These are phyloP conservation scores for Podila epigama DNA, from an alignment of 192 early-diverging fungal genomes.

Conservation along the genomic window DNA sequence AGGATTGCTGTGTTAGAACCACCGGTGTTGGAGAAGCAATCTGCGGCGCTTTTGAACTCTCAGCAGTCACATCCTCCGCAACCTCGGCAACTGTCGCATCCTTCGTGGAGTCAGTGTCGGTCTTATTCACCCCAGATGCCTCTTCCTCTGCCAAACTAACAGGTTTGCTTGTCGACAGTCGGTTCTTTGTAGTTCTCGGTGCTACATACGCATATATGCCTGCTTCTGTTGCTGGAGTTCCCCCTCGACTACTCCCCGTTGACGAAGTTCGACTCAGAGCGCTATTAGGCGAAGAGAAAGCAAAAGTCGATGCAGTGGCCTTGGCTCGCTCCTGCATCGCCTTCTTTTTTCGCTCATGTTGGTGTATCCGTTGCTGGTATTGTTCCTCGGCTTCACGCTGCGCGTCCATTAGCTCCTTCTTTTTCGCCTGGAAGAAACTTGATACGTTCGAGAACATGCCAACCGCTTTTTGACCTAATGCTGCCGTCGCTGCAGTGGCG, in stretches of 20 bases:
- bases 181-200: not conserved
- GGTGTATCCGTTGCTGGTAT: conserved; percentile 39
- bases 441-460: conserved; percentile 57
- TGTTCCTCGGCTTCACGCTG: conserved; percentile 53
- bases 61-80: not conserved
- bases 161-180: too few species aligned
- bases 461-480: conserved; percentile 55
- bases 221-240: too few species aligned
- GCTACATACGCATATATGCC: too few species aligned
- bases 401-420: conserved; percentile 53
- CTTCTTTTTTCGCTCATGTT: conserved; percentile 38
- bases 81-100: too few species aligned
- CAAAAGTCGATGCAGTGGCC: conserved; percentile 42
- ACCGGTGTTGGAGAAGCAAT: conserved; percentile 16
- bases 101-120: too few species aligned
- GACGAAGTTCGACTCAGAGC: not conserved
- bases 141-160: too few species aligned
- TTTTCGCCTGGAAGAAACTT: conserved; percentile 54
- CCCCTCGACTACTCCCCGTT: not conserved
- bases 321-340: conserved; percentile 42
- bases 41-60: not conserved
- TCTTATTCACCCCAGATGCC: too few species aligned
- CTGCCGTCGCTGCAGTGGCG: conserved; percentile 40
- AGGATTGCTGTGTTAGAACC: not conserved
- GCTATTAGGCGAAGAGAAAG: conserved; percentile 6